Evolutionary conservation across 2,329 filamentous ascomycete species (phyloP), one percentile per base, ranked within the genome.

Genomic region (Fusarium sp.): DNA sequence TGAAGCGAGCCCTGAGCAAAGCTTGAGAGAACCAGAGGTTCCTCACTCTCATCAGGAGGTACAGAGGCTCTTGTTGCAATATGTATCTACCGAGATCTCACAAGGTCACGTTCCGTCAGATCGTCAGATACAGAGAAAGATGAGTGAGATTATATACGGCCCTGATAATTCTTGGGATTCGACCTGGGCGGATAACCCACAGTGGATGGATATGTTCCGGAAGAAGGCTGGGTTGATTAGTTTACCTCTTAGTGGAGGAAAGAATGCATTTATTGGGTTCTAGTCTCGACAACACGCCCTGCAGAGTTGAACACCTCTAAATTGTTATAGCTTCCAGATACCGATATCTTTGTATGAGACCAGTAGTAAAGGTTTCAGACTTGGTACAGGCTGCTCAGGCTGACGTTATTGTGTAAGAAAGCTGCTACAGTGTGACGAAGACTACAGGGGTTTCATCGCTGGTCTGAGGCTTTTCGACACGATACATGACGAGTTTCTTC

Each of bases 311-410:
- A 35, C 14, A 35, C 32, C 32, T 17, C 0, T 35, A 8, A 35
- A 8, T 4, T 35, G 15, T 0, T 17, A 2, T 15, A 8, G 14
- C 3, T 17, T 35, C 0, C 8, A 35, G 32, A 35, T 17, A 0
- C 1, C 17, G 0, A 8, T 35, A 9, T 14, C 15, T 35, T 8
- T 35, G 0, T 35, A 30, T 15, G 0, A 15, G 3, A 3, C 7
- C 7, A 35, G 3, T 35, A 35, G 32, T 0, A 35, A 35, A 1
- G 4, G 1, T 1, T 17, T 17, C 35, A 36, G 8, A 17, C 15
- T 36, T 36, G 3, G 0, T 36, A 36, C 35, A 36, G 35, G 3
- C 35, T 36, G 35, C 0, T 36, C 8, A 36, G 35, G 35, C 9
- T 1, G 35, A 36, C 15, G 15, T 35, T 35, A 35, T 35, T 35